Conservation (phyloP, 345 rosid genomes). For the Microthlaspi erraticum region DNA sequence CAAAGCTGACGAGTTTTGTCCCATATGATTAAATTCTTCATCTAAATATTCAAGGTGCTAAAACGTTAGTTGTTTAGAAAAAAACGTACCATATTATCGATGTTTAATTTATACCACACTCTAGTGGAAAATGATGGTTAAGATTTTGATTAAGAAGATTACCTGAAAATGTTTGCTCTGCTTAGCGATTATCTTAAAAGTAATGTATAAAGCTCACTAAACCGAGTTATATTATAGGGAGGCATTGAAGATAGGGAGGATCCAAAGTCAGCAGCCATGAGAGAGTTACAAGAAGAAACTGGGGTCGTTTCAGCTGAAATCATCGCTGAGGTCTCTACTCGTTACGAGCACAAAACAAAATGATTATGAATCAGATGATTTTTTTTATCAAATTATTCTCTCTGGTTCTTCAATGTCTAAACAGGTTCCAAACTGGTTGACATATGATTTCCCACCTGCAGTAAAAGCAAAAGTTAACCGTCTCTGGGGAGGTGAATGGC, state of each 20-base stretch:
- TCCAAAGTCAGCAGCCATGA: conserved; percentile 84
- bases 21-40: background rate
- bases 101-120: background rate
- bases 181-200: background rate
- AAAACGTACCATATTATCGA: no score
- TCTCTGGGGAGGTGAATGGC: conserved; percentile 99
- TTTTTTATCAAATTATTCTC: background rate
- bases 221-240: conserved; percentile 56
- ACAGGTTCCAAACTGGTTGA: conserved; percentile 96
- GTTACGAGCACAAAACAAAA: background rate
- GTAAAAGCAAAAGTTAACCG: conserved; percentile 97
- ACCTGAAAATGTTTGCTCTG: background rate
- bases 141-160: background rate
- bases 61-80: no score
- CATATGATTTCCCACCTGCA: conserved; percentile 89
- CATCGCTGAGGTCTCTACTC: conserved; percentile 67
- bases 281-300: conserved; percentile 92
- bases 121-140: background rate
- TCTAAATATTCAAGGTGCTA: no score
- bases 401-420: background rate
- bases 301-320: conserved; percentile 84
- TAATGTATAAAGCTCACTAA: background rate
- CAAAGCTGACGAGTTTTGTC: background rate
- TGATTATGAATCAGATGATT: background rate
- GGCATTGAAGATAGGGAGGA: conserved; percentile 95